Evolutionary conservation across 2,329 filamentous ascomycete genomes (phyloP).

Genomic region (Trichoderma semiorbis): DNA sequence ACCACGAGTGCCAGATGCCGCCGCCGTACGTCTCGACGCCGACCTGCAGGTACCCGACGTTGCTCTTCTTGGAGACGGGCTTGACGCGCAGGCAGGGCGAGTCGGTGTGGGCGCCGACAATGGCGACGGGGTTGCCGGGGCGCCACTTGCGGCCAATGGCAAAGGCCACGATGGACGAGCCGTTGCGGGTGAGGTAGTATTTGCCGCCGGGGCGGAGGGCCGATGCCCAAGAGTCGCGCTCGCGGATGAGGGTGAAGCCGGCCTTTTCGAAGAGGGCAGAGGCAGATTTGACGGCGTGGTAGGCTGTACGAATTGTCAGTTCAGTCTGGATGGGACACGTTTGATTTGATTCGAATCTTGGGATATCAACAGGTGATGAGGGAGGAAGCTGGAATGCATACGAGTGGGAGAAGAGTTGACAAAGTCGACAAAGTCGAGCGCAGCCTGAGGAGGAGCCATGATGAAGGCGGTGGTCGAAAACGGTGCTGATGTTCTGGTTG

Average conservation of each 20-base stretch:
- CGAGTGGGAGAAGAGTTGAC: constrained; percentile 92
- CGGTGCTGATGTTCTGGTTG: neutral
- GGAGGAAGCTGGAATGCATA: constrained; percentile 42
- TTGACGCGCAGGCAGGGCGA: constrained; percentile 90
- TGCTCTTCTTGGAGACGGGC: constrained; percentile 85
- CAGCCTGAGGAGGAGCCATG: constrained; percentile 56
- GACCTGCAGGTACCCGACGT: constrained; percentile 85
- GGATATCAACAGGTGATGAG: neutral
- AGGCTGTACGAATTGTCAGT: constrained; percentile 51
- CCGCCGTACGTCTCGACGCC: constrained; percentile 97
- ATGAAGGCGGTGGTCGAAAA: constrained; percentile 30
- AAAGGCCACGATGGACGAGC: constrained; percentile 88
- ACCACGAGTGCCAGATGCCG: constrained; percentile 97
- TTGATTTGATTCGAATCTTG: neutral
- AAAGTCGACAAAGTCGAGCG: constrained; percentile 85
- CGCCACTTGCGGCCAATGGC: constrained; percentile 88
- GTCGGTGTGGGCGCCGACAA: constrained; percentile 95
- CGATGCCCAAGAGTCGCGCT: constrained; percentile 84
- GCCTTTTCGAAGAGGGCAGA: constrained; percentile 73
- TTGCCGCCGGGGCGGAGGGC: constrained; percentile 81
- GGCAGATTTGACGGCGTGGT: constrained; percentile 84
- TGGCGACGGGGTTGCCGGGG: constrained; percentile 83
- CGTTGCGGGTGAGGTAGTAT: constrained; percentile 94
- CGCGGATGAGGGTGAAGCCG: constrained; percentile 84
- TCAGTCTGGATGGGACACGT: neutral